Base-by-base conservation (phyloP, 257 asterid genomes). In the Pogostemon cablin region DNA sequence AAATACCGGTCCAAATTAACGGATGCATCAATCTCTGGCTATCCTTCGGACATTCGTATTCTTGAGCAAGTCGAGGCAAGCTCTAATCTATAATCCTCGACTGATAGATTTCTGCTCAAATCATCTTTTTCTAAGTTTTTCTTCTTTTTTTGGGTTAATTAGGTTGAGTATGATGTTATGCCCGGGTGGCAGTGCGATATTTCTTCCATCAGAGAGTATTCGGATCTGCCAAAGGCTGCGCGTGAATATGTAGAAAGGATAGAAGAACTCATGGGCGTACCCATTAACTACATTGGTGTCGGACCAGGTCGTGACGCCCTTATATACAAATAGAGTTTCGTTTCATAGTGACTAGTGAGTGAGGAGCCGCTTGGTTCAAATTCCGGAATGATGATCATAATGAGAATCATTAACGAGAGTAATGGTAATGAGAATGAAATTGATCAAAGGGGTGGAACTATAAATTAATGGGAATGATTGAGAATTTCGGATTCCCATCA, bases 241-340 rank as follows among this genome's bases (percentile, higher is more conserved):
- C 91, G 83, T 5, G 77, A 77, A 62, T 95, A 89, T 25, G 87
- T 95, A 35, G 93, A 91, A 74, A 84, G 96, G 91, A 86, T 89
- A 88, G 97, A 91, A 79, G 92, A 95, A 75, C 86, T 88, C 3
- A 91, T 85, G 3, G 98, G 98, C 44, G 84, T 88, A 55, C 98
- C 99, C 7, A 61, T 95, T 77, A 89, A 91, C 84, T 95, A 95
- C 86, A 89, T 95, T 40, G 99, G 99, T 40, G 71, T 86, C 15
- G 99, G 99, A 52, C 98, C 99, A 4, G 95, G 98, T 17, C 98
- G 98, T 1, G 98, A 95, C 65, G 96, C 99, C 62, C 96, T 95
- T 32, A 89, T 95, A 68, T 91, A 95, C 92, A 95, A 89, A 75
- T 93, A 77, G 85, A n/a, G 34, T 56, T 25, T 25, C 32, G 32